Percentiles rank a stretch among this genome's conserved stretches.
phyloP scores from a whole-genome alignment of 306 rosid genomes.

The Begonia peltatifolia region DNA sequence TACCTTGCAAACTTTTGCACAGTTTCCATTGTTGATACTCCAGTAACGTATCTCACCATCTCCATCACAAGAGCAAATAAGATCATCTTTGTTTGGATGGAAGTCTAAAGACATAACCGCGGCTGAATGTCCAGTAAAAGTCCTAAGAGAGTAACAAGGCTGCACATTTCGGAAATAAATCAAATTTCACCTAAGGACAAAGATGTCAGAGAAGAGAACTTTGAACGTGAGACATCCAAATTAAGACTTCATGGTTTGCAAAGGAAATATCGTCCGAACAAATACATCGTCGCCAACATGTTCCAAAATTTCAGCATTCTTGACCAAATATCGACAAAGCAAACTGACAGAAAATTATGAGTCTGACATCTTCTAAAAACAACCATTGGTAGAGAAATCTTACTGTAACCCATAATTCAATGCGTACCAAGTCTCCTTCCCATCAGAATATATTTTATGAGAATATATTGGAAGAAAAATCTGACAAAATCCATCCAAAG shows the following conservation, averaged over 20 bases:
- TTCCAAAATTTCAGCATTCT: too few relatives aligned
- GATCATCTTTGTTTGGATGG: constrained; percentile 89
- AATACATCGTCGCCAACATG: background rate
- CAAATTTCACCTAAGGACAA: background rate
- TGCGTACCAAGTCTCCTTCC: too few relatives aligned
- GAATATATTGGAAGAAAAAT: too few relatives aligned
- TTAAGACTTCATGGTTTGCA: background rate
- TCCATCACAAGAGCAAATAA: constrained; percentile 82
- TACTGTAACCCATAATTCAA: too few relatives aligned
- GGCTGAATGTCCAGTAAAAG: constrained; percentile 68
- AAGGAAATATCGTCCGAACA: background rate
- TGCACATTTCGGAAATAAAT: constrained; percentile 20
- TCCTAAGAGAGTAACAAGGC: constrained; percentile 85
- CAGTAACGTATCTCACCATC: constrained; percentile 94
- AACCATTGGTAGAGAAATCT: too few relatives aligned
- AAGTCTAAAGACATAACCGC: constrained; percentile 86
- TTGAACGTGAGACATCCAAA: too few relatives aligned
- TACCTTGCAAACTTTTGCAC: constrained; percentile 64
- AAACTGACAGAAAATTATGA: too few relatives aligned
- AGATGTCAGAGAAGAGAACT: too few relatives aligned
- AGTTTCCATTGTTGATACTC: constrained; percentile 86
- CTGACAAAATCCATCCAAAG: background rate
- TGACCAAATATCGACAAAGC: too few relatives aligned
- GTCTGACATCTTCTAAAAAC: too few relatives aligned
- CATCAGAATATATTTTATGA: too few relatives aligned